phyloP scores from a whole-genome alignment of 306 rosid species.

The Ochetophila trinervis region DNA sequence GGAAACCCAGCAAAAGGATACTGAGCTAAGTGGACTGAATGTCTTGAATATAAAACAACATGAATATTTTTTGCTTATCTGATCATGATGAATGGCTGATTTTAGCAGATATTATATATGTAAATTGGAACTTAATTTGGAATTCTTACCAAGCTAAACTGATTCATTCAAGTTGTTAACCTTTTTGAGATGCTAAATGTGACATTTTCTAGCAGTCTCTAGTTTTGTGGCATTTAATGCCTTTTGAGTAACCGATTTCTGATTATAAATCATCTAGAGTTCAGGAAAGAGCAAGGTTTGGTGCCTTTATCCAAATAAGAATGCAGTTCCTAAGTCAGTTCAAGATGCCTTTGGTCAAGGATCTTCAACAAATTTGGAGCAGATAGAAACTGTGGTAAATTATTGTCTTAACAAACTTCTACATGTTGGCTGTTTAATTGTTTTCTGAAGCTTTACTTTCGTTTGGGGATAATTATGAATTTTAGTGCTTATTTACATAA shows the following conservation, averaged over 20 bases:
- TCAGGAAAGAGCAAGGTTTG: slow-evolving; percentile 72
- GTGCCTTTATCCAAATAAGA: slow-evolving; percentile 96
- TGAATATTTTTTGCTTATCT: background rate
- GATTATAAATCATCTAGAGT: slow-evolving; percentile 15
- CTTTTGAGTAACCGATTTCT: slow-evolving; percentile 16
- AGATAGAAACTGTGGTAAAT: slow-evolving; percentile 40
- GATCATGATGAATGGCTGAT: background rate
- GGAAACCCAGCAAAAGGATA: background rate
- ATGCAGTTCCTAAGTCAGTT: slow-evolving; percentile 50
- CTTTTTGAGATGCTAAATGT: slow-evolving; percentile 4
- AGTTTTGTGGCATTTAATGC: slow-evolving; percentile 8
- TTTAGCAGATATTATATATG: slow-evolving; percentile 4
- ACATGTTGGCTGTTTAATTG: slow-evolving; percentile 8
- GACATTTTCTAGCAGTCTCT: background rate
- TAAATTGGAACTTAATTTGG: slow-evolving; percentile 16
- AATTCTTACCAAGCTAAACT: slow-evolving; percentile 7
- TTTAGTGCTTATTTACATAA: background rate
- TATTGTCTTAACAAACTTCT: background rate
- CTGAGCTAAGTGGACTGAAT: background rate
- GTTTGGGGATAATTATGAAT: background rate
- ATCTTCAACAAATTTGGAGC: slow-evolving; percentile 30
- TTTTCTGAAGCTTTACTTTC: slow-evolving; percentile 11
- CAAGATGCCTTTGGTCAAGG: slow-evolving; percentile 61
- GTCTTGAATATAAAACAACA: background rate
- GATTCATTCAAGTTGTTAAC: background rate